These are phyloP conservation scores for Pseudovirgaria hyperparasitica DNA, from an alignment of 2,329 filamentous ascomycete genomes.

Conservation along the genomic window DNA sequence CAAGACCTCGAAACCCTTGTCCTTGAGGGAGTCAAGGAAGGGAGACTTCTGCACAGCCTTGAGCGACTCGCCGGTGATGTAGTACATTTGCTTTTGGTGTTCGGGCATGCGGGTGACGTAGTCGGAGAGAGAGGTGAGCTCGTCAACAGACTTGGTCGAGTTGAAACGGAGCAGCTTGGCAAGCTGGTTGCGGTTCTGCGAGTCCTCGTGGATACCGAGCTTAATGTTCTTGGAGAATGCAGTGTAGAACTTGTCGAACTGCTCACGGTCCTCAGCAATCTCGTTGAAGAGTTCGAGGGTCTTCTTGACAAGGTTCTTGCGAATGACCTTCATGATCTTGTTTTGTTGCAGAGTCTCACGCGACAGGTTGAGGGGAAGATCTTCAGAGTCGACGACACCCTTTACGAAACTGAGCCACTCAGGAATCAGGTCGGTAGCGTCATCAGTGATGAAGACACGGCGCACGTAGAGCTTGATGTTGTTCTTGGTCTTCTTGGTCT, in stretches of 20 bases:
- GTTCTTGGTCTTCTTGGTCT: slow-evolving; percentile 99
- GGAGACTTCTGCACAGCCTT: slow-evolving; percentile 97
- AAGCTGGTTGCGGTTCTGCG: slow-evolving; percentile 83
- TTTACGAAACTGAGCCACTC: slow-evolving; percentile 99
- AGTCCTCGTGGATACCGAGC: slow-evolving; percentile 99
- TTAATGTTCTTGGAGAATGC: slow-evolving; percentile 99
- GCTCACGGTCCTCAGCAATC: slow-evolving; percentile 98
- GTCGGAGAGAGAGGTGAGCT: slow-evolving; percentile 87
- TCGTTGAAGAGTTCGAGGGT: slow-evolving; percentile 97
- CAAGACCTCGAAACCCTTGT: slow-evolving; percentile 98
- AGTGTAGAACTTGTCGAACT: slow-evolving; percentile 99
- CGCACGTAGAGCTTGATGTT: slow-evolving; percentile 99
- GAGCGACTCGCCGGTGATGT: slow-evolving; percentile 99
- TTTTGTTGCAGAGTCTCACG: slow-evolving; percentile 99
- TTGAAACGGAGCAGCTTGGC: slow-evolving; percentile 98
- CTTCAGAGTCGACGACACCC: slow-evolving; percentile 99
- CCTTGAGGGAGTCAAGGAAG: slow-evolving; percentile 97
- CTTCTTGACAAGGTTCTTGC: slow-evolving; percentile 99
- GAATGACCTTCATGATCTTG: slow-evolving; percentile 99
- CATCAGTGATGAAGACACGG: slow-evolving; percentile 99
- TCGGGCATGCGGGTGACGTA: slow-evolving; percentile 99
- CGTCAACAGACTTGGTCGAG: slow-evolving; percentile 97
- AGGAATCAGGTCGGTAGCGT: slow-evolving; percentile 96
- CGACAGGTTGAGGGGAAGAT: slow-evolving; percentile 97
- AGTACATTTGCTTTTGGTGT: slow-evolving; percentile 99